Base-by-base conservation (phyloP, 352 stramenopile genomes). In the Pythium insidiosum region DNA sequence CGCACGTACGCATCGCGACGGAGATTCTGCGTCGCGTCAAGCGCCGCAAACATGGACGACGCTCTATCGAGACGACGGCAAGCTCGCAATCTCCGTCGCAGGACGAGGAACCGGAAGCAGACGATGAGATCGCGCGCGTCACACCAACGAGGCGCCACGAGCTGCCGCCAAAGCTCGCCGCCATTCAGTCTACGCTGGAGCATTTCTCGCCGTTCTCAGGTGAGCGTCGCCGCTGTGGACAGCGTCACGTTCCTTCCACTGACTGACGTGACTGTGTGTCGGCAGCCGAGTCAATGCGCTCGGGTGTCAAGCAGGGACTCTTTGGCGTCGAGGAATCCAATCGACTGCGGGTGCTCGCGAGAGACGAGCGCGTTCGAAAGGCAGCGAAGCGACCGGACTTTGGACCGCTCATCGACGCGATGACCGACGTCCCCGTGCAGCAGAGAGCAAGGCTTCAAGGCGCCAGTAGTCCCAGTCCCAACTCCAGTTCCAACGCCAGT, bases 21-120 rank as follows among this genome's bases (percentile, higher is more conserved):
- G 63, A 80, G 33, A 63, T 80, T 0, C 51, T 74, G 20, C 52
- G 54, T 1, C 73, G 77, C 12, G 48, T 69, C 36, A 56, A 68
- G 23, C 58, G 61, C 0, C 37, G 57, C 22, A 26, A 51, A 29
- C 63, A 62, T 29, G 41, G 36, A 4, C 42, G 30, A 24, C 37
- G 38, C 35, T 26, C 23, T 20, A 37, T n/a, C 19, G 31, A n/a
- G 6, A 15, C 24, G 38, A 4, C 15, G 15, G 21, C 2, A 33
- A 4, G 12, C 19, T 13, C n/a, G n/a, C 5, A 22, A 29, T 7
- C 12, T 11, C 15, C 20, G 19, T 12, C 4, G 22, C 13, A 15
- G 42, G 15, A 45, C n/a, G 29, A 33, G 16, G 29, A 38, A 22
- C 7, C 6, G 12, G 9, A 7, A 25, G 15, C 15, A 18, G 41